Percentiles rank a stretch among this genome's conserved stretches.
Evolutionary conservation across 495 filamentous ascomycete species (phyloP).

Genomic region (Saxophila tyrrhenica): DNA sequence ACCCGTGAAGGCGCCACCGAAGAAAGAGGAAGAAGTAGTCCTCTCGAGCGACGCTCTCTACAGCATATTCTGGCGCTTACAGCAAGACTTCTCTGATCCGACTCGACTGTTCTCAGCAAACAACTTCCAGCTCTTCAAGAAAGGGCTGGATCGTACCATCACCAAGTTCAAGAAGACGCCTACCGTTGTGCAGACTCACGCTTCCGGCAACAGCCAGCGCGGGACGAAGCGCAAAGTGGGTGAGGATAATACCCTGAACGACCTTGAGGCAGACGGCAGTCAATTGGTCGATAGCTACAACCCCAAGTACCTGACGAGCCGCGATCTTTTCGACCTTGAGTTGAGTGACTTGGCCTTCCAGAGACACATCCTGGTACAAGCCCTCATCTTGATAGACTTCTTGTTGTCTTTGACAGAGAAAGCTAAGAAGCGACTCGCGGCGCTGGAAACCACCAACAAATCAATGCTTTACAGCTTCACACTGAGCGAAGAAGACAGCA

Average conservation of each 20-base stretch:
- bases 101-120: conserved; percentile 61
- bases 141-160: conserved; percentile 65
- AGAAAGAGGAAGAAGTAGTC: conserved; percentile 28
- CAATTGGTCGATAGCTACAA: conserved; percentile 70
- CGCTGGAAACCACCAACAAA: conserved; percentile 48
- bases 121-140: conserved; percentile 65
- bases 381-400: conserved; percentile 86
- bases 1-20: neutral
- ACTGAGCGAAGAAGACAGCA: conserved; percentile 71
- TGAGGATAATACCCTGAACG: conserved; percentile 51
- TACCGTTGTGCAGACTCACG: conserved; percentile 49
- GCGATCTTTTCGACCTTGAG: conserved; percentile 91
- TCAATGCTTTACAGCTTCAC: conserved; percentile 73
- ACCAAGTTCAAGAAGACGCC: conserved; percentile 67
- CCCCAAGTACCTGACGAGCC: conserved; percentile 90
- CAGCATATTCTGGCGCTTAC: conserved; percentile 86
- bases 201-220: conserved; percentile 47
- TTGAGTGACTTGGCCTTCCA: conserved; percentile 89
- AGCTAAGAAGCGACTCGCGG: conserved; percentile 63
- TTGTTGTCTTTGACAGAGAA: conserved; percentile 76
- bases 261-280: conserved; percentile 47
- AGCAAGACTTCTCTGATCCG: conserved; percentile 84
- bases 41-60: conserved; percentile 67
- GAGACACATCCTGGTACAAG: conserved; percentile 86
- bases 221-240: conserved; percentile 63